Base-by-base conservation (phyloP, 1,139 yeast species). In the Scheffersomyces parashehatae region DNA sequence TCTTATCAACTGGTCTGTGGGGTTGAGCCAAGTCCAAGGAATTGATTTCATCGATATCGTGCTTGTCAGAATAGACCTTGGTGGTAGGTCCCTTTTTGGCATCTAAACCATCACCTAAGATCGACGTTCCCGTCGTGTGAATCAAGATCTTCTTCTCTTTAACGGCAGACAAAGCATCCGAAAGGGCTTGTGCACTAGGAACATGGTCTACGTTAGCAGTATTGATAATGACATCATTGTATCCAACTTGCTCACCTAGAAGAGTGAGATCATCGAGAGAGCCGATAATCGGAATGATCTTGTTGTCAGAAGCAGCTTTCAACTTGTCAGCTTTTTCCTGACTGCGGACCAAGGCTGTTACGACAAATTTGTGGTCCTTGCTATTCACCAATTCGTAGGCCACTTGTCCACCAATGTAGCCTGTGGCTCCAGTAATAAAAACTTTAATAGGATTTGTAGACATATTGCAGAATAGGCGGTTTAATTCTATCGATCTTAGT, bases 51-150 rank as follows among this genome's bases (percentile, higher is more conserved):
- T 58, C 67, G 43, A 64, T 64, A 40, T 56, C 56, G 12, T 54
- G 49, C 14, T 54, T 53, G 45, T 72, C 75, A 20, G 68, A 60
- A 49, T 60, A 68, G 4, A 63, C 53, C 37, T 54, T 58, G n/a
- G 52, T 50, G 4, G 57, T 39, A 2, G 65, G 54, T 10, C 53
- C 50, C 44, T 58, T 53, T 2, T 57, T 54, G 2, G 53, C 43
- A 5, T 48, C 41, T 13, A 68, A 53, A 1, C 49, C 56, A 43
- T 70, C 75, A 3, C 62, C 61, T 28, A 62, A 9, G 24, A 69
- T 53, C 7, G 70, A 62, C 1, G 74, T 68, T 9, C 77, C 77
- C 1, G 76, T 67, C 29, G 75, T 70, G 42, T 71, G 77, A 39
- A 72, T 53, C 31, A 68, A 56, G 32, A 67, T 46, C 33, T 54